Conservation (phyloP, 225 moss, liverwort and hornwort species). For the Neckera pumila region DNA sequence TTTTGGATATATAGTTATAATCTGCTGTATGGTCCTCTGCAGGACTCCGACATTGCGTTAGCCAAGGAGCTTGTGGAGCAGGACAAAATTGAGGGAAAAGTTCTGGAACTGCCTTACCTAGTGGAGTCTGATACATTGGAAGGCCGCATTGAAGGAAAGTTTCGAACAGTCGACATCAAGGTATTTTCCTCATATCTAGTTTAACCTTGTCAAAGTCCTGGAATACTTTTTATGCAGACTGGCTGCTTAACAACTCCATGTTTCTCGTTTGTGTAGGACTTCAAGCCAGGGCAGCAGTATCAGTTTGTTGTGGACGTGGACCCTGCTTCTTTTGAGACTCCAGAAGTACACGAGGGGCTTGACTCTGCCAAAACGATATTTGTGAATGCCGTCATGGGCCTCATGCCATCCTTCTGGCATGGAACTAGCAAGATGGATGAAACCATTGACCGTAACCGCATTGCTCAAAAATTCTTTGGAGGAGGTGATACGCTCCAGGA, state of each 20-base stretch:
- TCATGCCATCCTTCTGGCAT: conserved; percentile 80
- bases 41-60: conserved; percentile 72
- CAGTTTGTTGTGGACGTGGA: conserved; percentile 77
- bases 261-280: conserved; percentile 37
- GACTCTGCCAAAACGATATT: conserved; percentile 61
- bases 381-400: conserved; percentile 85
- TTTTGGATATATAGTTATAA: background rate
- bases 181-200: conserved; percentile 3
- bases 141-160: conserved; percentile 63
- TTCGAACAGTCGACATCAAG: conserved; percentile 61
- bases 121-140: conserved; percentile 75
- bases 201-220: background rate
- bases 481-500: conserved; percentile 88
- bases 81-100: conserved; percentile 55
- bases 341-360: conserved; percentile 29
- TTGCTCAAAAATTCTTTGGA: conserved; percentile 72
- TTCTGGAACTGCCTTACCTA: conserved; percentile 56
- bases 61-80: conserved; percentile 81
- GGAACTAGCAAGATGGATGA: conserved; percentile 90
- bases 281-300: conserved; percentile 52
- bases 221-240: background rate
- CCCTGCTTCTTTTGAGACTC: conserved; percentile 51
- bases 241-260: background rate
- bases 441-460: conserved; percentile 66
- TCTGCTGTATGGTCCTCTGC: background rate